Evolutionary conservation across 2,329 filamentous ascomycete genomes (phyloP), one percentile per base, ranked within the genome.

Genomic region (Colletotrichum sp.): DNA sequence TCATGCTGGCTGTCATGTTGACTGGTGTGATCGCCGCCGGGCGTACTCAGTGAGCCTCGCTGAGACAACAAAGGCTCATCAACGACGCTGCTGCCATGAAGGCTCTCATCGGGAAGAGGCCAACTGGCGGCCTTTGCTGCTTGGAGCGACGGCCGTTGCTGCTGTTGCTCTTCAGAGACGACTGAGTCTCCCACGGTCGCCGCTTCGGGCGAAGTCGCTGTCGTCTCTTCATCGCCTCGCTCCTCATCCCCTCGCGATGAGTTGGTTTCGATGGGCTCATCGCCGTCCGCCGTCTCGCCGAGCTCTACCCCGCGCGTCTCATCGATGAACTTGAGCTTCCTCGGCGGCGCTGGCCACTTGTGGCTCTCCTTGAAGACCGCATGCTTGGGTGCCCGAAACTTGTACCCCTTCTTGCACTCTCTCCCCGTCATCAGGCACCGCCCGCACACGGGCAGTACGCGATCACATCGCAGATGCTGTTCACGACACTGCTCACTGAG

Each of bases 401-500:
- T 78, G 72, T 78, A 77, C 7, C 76, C 75, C 30, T 77, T 78
- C 32, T 75, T 72, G 67, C 75, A 78, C 28, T 77, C 76, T 61
- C 72, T 68, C 21, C 75, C 72, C 14, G 71, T 77, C 67, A 74
- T 65, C 65, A 74, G 30, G 30, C 76, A 78, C 12, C 75, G 76
- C 28, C 75, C 75, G 38, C 76, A 78, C 21, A 74, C 26, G 58
- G 76, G 76, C 16, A 78, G 69, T 10, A 71, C 68, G 56, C 76
- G 76, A 32, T 78, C 67, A 86, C 87, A 89, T 82, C 86, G 87
- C 18, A 88, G 79, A 78, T 88, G 87, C 77, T 87, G 85, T 73
- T 87, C 84, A 76, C 87, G 85, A 79, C 87, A 89, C 62, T 85
- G 86, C 78, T 86, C 83, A 78, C 86, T 88, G 78, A 72, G 38